phyloP scores from a whole-genome alignment of 345 rosid species.

The Corymbia maculata region DNA sequence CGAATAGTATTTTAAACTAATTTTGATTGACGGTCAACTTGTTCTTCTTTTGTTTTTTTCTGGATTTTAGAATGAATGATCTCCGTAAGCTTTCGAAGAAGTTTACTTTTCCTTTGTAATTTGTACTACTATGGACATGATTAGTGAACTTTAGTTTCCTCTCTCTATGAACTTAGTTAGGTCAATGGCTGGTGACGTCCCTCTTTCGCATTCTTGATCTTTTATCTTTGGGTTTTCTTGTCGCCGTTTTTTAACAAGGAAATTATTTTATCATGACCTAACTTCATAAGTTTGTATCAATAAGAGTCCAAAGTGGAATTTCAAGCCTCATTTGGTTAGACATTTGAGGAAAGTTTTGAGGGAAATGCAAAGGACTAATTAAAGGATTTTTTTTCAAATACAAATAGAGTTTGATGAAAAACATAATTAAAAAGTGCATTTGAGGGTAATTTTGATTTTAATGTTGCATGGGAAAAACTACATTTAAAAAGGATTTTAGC shows the following conservation, averaged over 20 bases:
- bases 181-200: no score
- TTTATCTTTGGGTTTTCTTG: background rate
- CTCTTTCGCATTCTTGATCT: background rate
- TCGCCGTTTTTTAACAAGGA: fast-evolving
- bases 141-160: no score
- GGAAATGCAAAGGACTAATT: fast-evolving
- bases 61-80: background rate
- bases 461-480: background rate
- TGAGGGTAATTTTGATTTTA: background rate
- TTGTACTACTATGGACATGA: no score
- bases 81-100: background rate
- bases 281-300: background rate
- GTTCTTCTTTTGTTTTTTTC: background rate
- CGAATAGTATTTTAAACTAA: background rate
- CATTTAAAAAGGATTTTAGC: background rate
- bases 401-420: fast-evolving
- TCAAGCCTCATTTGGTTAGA: background rate
- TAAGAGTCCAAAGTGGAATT: background rate
- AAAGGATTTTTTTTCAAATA: fast-evolving
- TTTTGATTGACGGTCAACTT: background rate
- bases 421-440: background rate
- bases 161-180: no score
- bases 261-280: background rate
- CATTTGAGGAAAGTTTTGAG: fast-evolving
- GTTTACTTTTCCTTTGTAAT: background rate